Percentiles rank a stretch among this genome's conserved stretches.
Evolutionary conservation across 2,329 filamentous ascomycete species (phyloP).

Genomic region (Trichoderma atrobrunneum): DNA sequence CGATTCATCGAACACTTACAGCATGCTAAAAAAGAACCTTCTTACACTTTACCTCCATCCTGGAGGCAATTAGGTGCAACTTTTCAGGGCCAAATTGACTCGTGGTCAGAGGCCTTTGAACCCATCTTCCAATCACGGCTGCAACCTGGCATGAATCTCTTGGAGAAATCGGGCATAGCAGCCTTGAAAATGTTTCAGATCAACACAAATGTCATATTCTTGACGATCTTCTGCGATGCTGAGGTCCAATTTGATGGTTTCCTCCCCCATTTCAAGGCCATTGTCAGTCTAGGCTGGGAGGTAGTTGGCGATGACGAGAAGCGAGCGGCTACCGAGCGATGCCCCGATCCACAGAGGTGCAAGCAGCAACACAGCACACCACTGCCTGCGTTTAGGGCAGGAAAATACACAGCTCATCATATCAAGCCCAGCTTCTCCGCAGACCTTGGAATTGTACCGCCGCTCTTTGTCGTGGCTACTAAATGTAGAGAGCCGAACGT

Average conservation of each 20-base stretch:
- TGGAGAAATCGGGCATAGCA: constrained; percentile 59
- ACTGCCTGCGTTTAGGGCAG: constrained; percentile 40
- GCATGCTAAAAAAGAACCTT: constrained; percentile 48
- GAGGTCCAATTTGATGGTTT: constrained; percentile 59
- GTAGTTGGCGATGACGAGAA: constrained; percentile 58
- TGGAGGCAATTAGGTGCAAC: constrained; percentile 47
- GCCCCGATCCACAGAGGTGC: constrained; percentile 44
- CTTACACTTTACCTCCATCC: constrained; percentile 50
- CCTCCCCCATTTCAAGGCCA: constrained; percentile 48
- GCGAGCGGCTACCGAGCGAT: constrained; percentile 46
- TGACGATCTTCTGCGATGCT: constrained; percentile 58
- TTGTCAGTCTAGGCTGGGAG: constrained; percentile 57
- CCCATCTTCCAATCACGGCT: constrained; percentile 51
- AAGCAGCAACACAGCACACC: constrained; percentile 34
- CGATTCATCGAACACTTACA: constrained; percentile 56
- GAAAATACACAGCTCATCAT: constrained; percentile 46
- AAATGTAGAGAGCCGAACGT: constrained; percentile 59
- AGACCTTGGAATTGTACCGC: constrained; percentile 62
- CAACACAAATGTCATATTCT: constrained; percentile 55
- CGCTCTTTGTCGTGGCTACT: constrained; percentile 63
- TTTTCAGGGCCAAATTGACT: constrained; percentile 50
- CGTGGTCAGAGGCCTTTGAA: constrained; percentile 57
- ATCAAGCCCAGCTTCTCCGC: constrained; percentile 63
- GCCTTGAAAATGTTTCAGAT: constrained; percentile 62
- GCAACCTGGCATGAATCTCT: constrained; percentile 47